These are phyloP conservation scores for Monilinia fructigena DNA, from an alignment of 2,329 filamentous ascomycete species.

Conservation along the genomic window DNA sequence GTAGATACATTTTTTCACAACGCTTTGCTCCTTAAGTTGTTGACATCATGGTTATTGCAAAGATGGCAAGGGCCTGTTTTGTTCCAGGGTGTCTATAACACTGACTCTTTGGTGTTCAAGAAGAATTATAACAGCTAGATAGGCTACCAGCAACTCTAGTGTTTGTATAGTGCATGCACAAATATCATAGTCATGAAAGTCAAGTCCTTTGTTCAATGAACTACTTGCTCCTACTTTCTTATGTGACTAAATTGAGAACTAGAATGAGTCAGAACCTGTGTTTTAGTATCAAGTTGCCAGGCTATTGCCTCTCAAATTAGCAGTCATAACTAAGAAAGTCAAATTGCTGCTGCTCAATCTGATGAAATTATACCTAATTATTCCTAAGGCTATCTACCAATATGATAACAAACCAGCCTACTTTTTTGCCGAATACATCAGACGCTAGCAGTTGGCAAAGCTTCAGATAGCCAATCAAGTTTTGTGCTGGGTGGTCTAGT, in stretches of 20 bases:
- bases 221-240: neutral
- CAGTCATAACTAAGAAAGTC: neutral
- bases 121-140: neutral
- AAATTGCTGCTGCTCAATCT: neutral
- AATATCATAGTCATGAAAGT: neutral
- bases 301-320: neutral
- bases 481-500: neutral
- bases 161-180: neutral
- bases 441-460: neutral
- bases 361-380: neutral
- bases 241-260: neutral
- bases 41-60: neutral
- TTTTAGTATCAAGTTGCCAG: neutral
- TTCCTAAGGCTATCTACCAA: slow-evolving; percentile 3
- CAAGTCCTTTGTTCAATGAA: neutral
- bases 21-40: neutral
- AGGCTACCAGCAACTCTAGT: neutral
- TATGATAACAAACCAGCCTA: neutral
- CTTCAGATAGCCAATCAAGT: neutral
- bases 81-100: neutral
- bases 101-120: neutral
- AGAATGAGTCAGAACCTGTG: no score
- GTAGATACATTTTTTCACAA: neutral
- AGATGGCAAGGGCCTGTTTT: neutral
- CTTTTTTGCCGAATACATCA: neutral